Conservation (phyloP, 163 green algal genomes). For the Volvox carteri region DNA sequence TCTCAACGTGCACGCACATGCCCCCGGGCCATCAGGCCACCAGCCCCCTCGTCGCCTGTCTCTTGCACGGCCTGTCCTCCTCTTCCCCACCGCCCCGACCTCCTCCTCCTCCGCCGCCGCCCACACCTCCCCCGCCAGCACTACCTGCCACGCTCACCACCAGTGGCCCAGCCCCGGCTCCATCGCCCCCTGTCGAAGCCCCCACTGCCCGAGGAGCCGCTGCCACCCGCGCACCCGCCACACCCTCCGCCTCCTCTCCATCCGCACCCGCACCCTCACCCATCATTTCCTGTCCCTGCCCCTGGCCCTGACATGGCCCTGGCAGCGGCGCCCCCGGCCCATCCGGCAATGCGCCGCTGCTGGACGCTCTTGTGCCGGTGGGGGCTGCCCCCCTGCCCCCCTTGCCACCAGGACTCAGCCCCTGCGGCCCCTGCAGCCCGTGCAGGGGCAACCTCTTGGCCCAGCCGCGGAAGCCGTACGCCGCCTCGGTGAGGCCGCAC, state of each 20-base stretch:
- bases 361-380: no score
- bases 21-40: background rate
- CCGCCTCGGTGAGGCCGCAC: slow-evolving; percentile 51
- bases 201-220: background rate
- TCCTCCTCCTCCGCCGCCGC: background rate
- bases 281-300: no score
- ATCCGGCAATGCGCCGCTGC: no score
- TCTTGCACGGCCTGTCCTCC: background rate
- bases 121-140: background rate
- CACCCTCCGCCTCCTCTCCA: background rate
- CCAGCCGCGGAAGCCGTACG: slow-evolving; percentile 53
- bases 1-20: no score
- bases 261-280: background rate
- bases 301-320: no score
- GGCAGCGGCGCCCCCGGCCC: no score
- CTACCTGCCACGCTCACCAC: background rate
- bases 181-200: no score
- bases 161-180: background rate
- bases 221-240: background rate
- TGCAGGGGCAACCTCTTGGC: no score
- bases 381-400: no score
- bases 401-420: no score
- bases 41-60: background rate
- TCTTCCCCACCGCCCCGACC: background rate
- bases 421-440: no score